Evolutionary conservation across 2,329 filamentous ascomycete genomes (phyloP).

Genomic region (Hymenoscyphus fructigenus): DNA sequence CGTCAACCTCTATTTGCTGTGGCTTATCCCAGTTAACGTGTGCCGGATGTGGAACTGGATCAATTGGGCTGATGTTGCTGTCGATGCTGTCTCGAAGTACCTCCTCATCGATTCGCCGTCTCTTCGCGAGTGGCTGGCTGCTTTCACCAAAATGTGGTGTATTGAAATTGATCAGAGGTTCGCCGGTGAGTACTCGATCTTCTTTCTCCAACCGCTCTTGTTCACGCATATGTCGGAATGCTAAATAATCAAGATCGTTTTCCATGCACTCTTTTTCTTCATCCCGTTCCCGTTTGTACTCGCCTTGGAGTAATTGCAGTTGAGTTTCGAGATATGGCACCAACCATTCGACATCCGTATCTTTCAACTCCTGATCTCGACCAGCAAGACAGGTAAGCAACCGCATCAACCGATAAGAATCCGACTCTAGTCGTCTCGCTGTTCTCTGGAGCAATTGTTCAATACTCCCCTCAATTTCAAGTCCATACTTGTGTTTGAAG

Average conservation of each 20-base stretch:
- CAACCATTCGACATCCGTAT: constrained; percentile 9
- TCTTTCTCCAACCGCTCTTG: not conserved
- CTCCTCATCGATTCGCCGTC: not conserved
- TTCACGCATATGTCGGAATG: not conserved
- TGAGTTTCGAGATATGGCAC: constrained; percentile 11
- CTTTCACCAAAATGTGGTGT: not conserved
- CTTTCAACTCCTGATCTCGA: not conserved
- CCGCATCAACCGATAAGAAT: constrained; percentile 8
- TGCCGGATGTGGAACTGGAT: not conserved
- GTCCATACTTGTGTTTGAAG: not conserved
- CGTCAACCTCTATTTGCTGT: not conserved
- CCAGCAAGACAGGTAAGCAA: constrained; percentile 7
- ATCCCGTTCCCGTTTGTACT: not conserved
- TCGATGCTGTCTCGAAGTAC: not conserved
- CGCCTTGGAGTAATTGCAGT: constrained; percentile 5
- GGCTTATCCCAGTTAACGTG: not conserved
- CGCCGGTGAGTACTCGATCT: not conserved
- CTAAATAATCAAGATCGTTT: constrained; percentile 9
- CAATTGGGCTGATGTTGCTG: not conserved
- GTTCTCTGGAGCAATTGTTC: constrained; percentile 8
- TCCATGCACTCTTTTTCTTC: not conserved
- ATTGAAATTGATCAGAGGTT: constrained; percentile 6
- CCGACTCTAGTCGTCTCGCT: constrained; percentile 1
- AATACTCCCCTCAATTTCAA: not conserved
- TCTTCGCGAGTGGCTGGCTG: not conserved